Evolutionary conservation across 495 filamentous ascomycete genomes (phyloP).

Genomic region (Penicillium pancosmium): DNA sequence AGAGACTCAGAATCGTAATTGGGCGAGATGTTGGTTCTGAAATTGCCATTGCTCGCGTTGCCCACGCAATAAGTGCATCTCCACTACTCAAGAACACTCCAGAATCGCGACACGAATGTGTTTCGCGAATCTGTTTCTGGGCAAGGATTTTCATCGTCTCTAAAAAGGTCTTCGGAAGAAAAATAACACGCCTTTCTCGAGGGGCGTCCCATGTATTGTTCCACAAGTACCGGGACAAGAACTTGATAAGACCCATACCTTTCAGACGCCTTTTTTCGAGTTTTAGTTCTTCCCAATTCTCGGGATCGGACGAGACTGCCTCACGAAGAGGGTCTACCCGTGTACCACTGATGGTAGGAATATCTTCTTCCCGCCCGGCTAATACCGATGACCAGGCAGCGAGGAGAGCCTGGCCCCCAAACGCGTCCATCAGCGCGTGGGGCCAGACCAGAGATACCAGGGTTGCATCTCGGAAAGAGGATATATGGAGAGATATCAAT

Average conservation of each 20-base stretch:
- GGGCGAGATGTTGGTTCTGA: conserved; percentile 6
- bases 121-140: background rate
- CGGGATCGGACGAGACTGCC: background rate
- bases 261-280: conserved; percentile 5
- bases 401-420: background rate
- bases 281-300: background rate
- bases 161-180: conserved; percentile 6
- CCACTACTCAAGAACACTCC: conserved; percentile 7
- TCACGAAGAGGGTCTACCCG: background rate
- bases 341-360: background rate
- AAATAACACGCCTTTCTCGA: conserved; percentile 9
- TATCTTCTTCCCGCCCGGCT: background rate
- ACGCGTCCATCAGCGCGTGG: background rate
- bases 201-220: conserved; percentile 8
- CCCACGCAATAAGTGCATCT: conserved; percentile 17
- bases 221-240: conserved; percentile 12
- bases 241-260: background rate
- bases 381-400: background rate
- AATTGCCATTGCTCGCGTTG: conserved; percentile 5
- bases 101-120: background rate
- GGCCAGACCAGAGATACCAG: background rate
- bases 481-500: background rate
- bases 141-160: background rate
- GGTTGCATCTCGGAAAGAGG: conserved; percentile 2
- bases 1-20: conserved; percentile 11